phyloP scores from a whole-genome alignment of 306 rosid species.

The Vigna trinervia region DNA sequence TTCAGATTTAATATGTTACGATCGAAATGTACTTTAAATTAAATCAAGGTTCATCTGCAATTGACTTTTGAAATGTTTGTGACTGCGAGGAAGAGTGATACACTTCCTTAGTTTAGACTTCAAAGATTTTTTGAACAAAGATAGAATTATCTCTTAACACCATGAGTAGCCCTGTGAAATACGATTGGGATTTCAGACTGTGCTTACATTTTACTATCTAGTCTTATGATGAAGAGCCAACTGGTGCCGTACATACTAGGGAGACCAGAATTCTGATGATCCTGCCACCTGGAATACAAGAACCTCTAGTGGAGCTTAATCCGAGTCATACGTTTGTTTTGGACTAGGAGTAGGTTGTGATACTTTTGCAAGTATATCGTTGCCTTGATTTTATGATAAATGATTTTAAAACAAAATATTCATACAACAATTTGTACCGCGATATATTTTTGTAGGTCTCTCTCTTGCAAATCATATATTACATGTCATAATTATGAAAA shows the following conservation, averaged over 20 bases:
- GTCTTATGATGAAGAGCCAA: neutral
- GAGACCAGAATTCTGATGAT: neutral
- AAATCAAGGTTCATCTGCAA: neutral
- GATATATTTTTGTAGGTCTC: too few species aligned
- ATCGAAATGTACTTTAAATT: neutral
- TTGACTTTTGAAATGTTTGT: neutral
- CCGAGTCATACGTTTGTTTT: neutral
- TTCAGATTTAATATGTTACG: neutral
- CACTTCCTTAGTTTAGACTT: neutral
- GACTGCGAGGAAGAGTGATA: slow-evolving; percentile 1
- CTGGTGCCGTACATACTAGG: neutral
- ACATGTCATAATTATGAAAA: too few species aligned
- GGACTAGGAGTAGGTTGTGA: neutral
- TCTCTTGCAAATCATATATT: too few species aligned
- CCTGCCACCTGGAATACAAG: slow-evolving; percentile 8
- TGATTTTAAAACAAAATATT: too few species aligned
- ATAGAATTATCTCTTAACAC: neutral
- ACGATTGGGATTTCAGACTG: neutral
- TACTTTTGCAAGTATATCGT: too few species aligned
- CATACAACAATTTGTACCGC: too few species aligned
- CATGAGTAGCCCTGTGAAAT: neutral
- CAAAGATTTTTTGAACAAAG: neutral
- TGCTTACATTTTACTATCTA: neutral
- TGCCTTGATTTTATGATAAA: too few species aligned
- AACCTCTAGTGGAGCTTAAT: neutral